These are phyloP conservation scores for Stagonosporopsis tanaceti DNA, from an alignment of 2,329 filamentous ascomycete genomes.

Conservation along the genomic window DNA sequence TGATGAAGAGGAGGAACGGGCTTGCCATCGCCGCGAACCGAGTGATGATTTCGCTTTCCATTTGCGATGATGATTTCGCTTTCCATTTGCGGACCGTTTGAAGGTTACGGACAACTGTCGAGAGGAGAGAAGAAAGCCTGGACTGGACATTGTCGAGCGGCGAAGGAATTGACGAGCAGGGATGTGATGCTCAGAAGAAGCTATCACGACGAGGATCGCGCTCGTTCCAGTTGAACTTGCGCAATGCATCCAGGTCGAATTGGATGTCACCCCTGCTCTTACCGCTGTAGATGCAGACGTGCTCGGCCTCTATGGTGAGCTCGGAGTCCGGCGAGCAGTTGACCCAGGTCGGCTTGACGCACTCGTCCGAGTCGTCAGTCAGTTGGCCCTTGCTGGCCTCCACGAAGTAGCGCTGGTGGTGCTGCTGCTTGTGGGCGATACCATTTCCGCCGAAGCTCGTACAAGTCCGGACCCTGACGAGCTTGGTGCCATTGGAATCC, in stretches of 20 bases:
- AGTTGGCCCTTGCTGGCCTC: conserved; percentile 17
- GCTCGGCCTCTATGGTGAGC: conserved; percentile 27
- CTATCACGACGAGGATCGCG: neutral
- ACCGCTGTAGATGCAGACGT: conserved; percentile 20
- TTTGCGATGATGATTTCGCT: neutral
- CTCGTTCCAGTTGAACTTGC: conserved; percentile 22
- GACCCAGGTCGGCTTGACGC: conserved; percentile 29
- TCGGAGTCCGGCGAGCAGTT: conserved; percentile 22
- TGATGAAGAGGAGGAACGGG: neutral
- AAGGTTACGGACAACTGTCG: conserved; percentile 2
- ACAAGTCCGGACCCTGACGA: conserved; percentile 20
- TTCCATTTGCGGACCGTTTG: conserved; percentile 4
- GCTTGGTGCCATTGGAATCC: conserved; percentile 5
- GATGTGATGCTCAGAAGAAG: neutral
- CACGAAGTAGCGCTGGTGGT: conserved; percentile 20
- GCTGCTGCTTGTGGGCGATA: neutral
- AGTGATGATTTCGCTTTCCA: neutral
- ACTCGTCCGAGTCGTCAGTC: conserved; percentile 20
- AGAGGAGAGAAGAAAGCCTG: neutral
- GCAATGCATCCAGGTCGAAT: conserved; percentile 14
- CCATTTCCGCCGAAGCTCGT: conserved; percentile 21
- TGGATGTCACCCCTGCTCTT: conserved; percentile 9
- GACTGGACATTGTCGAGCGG: neutral
- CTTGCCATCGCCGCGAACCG: neutral
- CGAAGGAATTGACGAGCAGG: neutral